Percentiles rank a stretch among this genome's conserved stretches.
phyloP scores from a whole-genome alignment of 805 yeast species.

The Phaffomyces thermotolerans region DNA sequence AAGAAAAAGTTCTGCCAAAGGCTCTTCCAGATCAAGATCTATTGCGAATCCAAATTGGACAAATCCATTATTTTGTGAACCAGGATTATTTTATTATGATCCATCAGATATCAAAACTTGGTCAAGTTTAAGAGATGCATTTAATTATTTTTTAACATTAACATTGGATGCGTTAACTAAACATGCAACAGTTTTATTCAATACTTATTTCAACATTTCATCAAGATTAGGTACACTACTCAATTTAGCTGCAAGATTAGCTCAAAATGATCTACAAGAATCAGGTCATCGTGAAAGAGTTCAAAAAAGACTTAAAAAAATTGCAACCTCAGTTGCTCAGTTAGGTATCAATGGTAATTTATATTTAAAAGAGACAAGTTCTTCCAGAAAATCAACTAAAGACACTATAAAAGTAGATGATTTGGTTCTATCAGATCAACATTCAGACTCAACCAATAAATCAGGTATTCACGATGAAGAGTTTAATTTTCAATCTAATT shows the following conservation, averaged over 20 bases:
- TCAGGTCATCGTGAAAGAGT: conserved; percentile 42
- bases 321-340: conserved; percentile 51
- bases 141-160: conserved; percentile 40
- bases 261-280: conserved; percentile 41
- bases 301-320: conserved; percentile 41
- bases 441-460: neutral
- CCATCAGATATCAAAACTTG: conserved; percentile 54
- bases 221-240: conserved; percentile 46
- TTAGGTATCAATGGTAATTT: conserved; percentile 58
- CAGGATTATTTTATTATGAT: conserved; percentile 48
- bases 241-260: conserved; percentile 48
- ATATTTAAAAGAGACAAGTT: conserved; percentile 32
- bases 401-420: conserved; percentile 17
- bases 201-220: conserved; percentile 44
- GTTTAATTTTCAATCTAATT: conserved; percentile 1
- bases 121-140: conserved; percentile 45
- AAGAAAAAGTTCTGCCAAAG: conserved; percentile 9
- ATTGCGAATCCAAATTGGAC: conserved; percentile 19
- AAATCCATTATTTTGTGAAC: conserved; percentile 22
- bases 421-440: neutral
- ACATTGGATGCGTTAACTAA: conserved; percentile 45
- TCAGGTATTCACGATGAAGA: conserved; percentile 6
- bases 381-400: conserved; percentile 14
- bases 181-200: conserved; percentile 43
- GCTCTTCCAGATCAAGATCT: conserved; percentile 13